Percentiles rank a stretch among this genome's conserved stretches.
Conservation (phyloP, 2,329 filamentous ascomycete genomes). For the Calonectria fujianensis region DNA sequence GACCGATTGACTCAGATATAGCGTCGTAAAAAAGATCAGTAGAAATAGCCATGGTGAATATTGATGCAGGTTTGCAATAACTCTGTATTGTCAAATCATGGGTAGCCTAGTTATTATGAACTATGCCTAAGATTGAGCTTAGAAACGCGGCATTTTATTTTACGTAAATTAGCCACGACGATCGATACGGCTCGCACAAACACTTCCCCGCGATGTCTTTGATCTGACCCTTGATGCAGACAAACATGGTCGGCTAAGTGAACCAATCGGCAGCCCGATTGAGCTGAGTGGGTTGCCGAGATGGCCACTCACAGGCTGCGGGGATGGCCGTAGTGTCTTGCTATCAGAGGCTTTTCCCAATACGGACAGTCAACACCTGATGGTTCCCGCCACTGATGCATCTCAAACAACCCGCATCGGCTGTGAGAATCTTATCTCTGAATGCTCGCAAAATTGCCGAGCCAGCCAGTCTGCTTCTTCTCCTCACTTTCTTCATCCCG, state of each 20-base stretch:
- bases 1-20: constrained; percentile 42
- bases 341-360: constrained; percentile 6
- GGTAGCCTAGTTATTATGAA: not conserved
- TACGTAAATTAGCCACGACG: not conserved
- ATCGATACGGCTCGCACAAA: not conserved
- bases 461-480: constrained; percentile 25
- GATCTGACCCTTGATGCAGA: not conserved
- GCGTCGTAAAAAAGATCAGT: constrained; percentile 29
- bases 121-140: not conserved
- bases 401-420: not conserved
- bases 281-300: constrained; percentile 40
- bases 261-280: constrained; percentile 18
- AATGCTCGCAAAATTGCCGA: constrained; percentile 27
- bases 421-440: not conserved
- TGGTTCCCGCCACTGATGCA: constrained; percentile 1
- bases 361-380: not conserved
- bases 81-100: not conserved
- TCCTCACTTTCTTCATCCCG: not conserved
- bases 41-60: constrained; percentile 14
- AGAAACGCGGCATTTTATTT: not conserved
- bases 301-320: constrained; percentile 35
- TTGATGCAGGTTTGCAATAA: not conserved
- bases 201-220: not conserved
- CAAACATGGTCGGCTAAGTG: constrained; percentile 16
- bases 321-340: not conserved